These are phyloP conservation scores for Aspergillus saccharolyticus DNA, from an alignment of 495 filamentous ascomycete genomes.

Conservation along the genomic window DNA sequence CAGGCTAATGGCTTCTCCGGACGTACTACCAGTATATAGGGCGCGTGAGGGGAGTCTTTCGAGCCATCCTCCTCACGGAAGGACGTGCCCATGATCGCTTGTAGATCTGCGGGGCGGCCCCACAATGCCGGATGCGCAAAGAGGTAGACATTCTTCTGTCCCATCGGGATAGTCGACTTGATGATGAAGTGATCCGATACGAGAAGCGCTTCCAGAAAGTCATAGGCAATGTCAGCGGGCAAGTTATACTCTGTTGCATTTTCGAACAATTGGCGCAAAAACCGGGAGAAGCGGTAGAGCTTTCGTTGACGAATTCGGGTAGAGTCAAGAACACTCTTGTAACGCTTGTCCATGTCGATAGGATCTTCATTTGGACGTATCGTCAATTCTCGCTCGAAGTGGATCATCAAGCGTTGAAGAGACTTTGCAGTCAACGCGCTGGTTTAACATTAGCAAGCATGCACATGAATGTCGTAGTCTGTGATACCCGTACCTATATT, in stretches of 20 bases:
- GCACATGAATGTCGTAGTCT: background rate
- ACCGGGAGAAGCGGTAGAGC: conserved; percentile 76
- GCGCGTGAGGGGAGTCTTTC: conserved; percentile 63
- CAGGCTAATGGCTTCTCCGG: conserved; percentile 75
- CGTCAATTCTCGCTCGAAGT: conserved; percentile 88
- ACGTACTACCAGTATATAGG: conserved; percentile 79
- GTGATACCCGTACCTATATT: conserved; percentile 62
- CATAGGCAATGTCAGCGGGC: conserved; percentile 56
- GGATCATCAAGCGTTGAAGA: conserved; percentile 75
- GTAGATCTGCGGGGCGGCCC: conserved; percentile 70
- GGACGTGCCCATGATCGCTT: conserved; percentile 79
- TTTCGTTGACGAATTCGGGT: conserved; percentile 92
- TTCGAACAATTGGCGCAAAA: conserved; percentile 87
- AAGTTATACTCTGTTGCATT: conserved; percentile 93
- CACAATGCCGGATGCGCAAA: conserved; percentile 78
- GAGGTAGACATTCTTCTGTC: conserved; percentile 70
- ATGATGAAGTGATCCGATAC: conserved; percentile 80
- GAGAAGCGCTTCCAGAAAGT: conserved; percentile 77
- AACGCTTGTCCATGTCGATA: conserved; percentile 89
- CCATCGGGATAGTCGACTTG: conserved; percentile 52
- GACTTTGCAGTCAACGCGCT: conserved; percentile 86
- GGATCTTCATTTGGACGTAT: conserved; percentile 74
- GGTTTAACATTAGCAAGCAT: conserved; percentile 18
- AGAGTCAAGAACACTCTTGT: conserved; percentile 90
- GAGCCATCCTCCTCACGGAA: conserved; percentile 68